A percentile compares a stretch with the other conserved stretches of the same genome.
Evolutionary conservation across 2,329 filamentous ascomycete species (phyloP).

Genomic region (Coccinonectria pachysandricola): DNA sequence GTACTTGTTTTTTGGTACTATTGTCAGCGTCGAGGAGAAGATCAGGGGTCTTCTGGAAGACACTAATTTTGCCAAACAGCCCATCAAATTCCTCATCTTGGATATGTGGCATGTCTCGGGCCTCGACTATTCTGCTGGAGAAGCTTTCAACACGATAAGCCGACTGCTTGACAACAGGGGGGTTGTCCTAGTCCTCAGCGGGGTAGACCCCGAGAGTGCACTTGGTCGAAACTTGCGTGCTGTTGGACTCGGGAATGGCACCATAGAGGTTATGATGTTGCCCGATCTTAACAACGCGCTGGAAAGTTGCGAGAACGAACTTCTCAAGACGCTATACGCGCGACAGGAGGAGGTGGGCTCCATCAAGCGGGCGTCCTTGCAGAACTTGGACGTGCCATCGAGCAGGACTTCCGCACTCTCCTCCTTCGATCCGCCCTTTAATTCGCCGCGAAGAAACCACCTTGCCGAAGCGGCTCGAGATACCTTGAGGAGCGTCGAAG

Average conservation of each 20-base stretch:
- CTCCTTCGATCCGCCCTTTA: conserved; percentile 39
- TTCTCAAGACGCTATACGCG: conserved; percentile 70
- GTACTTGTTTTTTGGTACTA: conserved; percentile 97
- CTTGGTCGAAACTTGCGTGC: conserved; percentile 72
- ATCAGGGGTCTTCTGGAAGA: conserved; percentile 77
- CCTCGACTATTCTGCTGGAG: conserved; percentile 90
- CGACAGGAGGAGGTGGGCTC: conserved; percentile 51
- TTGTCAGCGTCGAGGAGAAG: conserved; percentile 86
- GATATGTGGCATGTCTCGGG: conserved; percentile 86
- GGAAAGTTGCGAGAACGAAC: conserved; percentile 89
- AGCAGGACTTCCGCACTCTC: conserved; percentile 22
- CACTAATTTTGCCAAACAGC: conserved; percentile 62
- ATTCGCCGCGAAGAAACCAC: conserved; percentile 71
- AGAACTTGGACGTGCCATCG: conserved; percentile 39
- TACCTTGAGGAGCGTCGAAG: conserved; percentile 58
- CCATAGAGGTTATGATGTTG: conserved; percentile 67
- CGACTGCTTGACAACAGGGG: conserved; percentile 67
- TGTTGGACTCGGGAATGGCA: conserved; percentile 69
- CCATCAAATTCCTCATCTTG: conserved; percentile 81
- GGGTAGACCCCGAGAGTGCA: conserved; percentile 64
- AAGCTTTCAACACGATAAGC: conserved; percentile 89
- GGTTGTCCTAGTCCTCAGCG: conserved; percentile 74
- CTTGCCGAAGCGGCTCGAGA: conserved; percentile 69
- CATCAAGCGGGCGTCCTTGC: conserved; percentile 31
- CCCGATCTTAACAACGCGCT: conserved; percentile 86